Evolutionary conservation across 495 filamentous ascomycete species (phyloP), one percentile per base, ranked within the genome.

Genomic region (Neurospora sp.): DNA sequence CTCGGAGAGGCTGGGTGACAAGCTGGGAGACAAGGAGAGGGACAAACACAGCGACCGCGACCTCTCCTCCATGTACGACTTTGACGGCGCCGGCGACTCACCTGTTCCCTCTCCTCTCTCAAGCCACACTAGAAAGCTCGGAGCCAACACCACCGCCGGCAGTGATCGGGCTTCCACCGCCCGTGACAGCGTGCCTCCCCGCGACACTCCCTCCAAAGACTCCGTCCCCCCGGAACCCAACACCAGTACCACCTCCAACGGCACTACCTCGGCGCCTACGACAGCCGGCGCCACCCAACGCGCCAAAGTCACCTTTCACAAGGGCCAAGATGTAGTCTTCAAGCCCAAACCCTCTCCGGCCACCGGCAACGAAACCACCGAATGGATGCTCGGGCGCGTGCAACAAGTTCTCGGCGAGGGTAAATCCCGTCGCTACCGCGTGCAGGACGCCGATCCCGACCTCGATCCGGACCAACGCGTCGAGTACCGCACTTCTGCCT

Each of bases 371-470:
- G 88, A 92, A 72, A 92, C 92, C 72, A 85, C 87, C 41, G 91
- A 93, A 76, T 94, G 92, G 88, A 98, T 98, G 71, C 88, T 97
- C 73, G 97, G 94, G 74, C 91, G 90, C 70, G 94, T 99, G 74
- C 92, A 93, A 73, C 86, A 87, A 45, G 91, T 98, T 20, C 86
- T 90, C 70, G 95, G 93, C 10, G 93, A 97, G 70, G 95, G 94
- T 61, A 91, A 91, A 73, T 92, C 94, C 76, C 91, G 94, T 76
- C 90, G 94, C 73, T 99, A 98, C 83, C 93, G 95, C 79, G 94
- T 99, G 31, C 92, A 96, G 79, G 96, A 99, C 78, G 90, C 93
- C 4, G 95, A 97, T 78, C 92, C 94, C 1, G 94, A 97, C 74
- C 87, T 94, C 68, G 75, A 74, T 1, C 90, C 89, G 45, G 90